A percentile compares a stretch with the other conserved stretches of the same genome.
These are phyloP conservation scores for Phytopythium aichiense DNA, from an alignment of 352 stramenopile species.

Conservation along the genomic window DNA sequence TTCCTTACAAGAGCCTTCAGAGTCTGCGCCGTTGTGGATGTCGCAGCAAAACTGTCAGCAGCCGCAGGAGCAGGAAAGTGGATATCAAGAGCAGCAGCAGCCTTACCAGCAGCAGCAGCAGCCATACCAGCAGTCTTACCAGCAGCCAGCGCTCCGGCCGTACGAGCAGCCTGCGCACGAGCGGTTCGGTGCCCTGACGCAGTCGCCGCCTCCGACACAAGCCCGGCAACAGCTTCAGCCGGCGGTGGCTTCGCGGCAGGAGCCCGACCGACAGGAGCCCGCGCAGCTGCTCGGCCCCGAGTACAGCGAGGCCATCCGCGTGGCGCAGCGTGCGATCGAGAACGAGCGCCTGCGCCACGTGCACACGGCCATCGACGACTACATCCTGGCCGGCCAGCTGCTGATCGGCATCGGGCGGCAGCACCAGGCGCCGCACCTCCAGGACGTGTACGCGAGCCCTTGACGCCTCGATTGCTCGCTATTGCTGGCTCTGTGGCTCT, in stretches of 20 bases:
- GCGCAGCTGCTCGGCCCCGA: slow-evolving; percentile 41
- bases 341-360: slow-evolving; percentile 57
- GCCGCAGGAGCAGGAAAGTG: not conserved
- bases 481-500: not conserved
- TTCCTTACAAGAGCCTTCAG: not conserved
- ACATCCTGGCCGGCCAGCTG: slow-evolving; percentile 62
- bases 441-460: slow-evolving; percentile 46
- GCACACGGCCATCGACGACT: slow-evolving; percentile 66
- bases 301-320: slow-evolving; percentile 55
- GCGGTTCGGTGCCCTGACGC: not conserved
- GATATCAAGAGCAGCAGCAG: not conserved
- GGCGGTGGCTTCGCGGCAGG: slow-evolving; percentile 1
- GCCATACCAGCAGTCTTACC: not conserved
- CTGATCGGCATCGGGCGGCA: slow-evolving; percentile 68
- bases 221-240: slow-evolving; percentile 1
- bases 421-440: slow-evolving; percentile 43
- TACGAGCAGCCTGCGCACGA: not conserved
- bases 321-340: slow-evolving; percentile 68
- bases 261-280: slow-evolving; percentile 21
- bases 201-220: slow-evolving; percentile 1
- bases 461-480: not conserved
- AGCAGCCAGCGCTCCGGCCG: not conserved
- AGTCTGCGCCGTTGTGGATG: not conserved
- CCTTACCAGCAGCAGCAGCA: not conserved
- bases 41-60: not conserved